A percentile compares a stretch with the other conserved stretches of the same genome.
Conservation (phyloP, 164 flowering plant genomes). For the Pachysandra terminalis region DNA sequence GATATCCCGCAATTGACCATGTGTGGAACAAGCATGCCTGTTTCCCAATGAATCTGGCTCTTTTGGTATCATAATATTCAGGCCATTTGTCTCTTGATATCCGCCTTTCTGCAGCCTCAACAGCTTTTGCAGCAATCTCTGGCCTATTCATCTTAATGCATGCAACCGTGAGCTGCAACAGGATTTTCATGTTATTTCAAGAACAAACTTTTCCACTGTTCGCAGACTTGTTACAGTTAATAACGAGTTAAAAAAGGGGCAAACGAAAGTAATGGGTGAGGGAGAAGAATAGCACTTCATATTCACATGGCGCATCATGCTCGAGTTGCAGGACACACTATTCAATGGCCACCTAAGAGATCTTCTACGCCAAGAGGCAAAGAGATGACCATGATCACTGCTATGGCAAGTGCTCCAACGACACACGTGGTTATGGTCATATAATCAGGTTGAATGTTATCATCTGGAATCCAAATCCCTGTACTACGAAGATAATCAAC, state of each 20-base stretch:
- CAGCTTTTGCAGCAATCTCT: conserved; percentile 73
- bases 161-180: conserved; percentile 85
- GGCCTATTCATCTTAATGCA: conserved; percentile 89
- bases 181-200: background rate
- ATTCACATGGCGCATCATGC: no score
- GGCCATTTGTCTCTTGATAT: conserved; percentile 79
- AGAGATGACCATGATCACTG: no score
- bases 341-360: background rate
- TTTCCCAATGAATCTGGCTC: conserved; percentile 76
- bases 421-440: background rate
- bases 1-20: conserved; percentile 89
- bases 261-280: no score
- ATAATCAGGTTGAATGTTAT: background rate
- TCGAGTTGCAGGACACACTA: background rate
- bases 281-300: background rate
- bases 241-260: no score
- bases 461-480: background rate
- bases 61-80: conserved; percentile 84
- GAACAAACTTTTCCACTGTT: background rate
- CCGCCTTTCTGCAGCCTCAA: conserved; percentile 67
- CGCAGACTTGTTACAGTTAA: no score
- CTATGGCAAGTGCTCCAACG: no score
- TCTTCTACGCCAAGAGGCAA: no score
- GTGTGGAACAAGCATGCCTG: conserved; percentile 78
- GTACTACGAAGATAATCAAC: background rate